phyloP scores from a whole-genome alignment of 2,329 filamentous ascomycete genomes.

The Monosporascus sp. region DNA sequence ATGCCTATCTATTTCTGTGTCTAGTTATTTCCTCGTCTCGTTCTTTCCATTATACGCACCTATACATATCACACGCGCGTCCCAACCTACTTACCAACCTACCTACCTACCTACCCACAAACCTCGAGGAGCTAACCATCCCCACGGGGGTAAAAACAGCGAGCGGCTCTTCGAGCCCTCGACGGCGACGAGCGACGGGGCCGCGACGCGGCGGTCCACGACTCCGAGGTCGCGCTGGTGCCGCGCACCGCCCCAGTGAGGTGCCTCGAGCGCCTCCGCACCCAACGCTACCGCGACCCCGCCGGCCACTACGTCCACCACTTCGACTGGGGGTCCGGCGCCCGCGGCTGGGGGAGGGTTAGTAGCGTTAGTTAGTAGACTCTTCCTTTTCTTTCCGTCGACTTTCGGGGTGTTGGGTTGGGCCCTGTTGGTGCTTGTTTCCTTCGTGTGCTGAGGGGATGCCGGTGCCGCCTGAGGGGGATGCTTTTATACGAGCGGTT shows the following conservation, averaged over 20 bases:
- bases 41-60: not conserved
- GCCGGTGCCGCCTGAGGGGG: no score
- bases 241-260: constrained; percentile 36
- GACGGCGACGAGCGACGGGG: constrained; percentile 44
- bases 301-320: constrained; percentile 48
- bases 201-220: constrained; percentile 35
- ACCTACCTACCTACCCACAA: not conserved
- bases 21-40: no score
- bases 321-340: constrained; percentile 50
- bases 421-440: not conserved
- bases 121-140: not conserved
- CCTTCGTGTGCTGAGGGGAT: no score
- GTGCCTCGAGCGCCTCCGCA: constrained; percentile 42
- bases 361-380: constrained; percentile 19
- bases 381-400: not conserved
- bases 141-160: constrained; percentile 21
- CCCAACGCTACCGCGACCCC: constrained; percentile 40
- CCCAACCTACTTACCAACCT: not conserved
- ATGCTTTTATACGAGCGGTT: not conserved
- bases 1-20: not conserved
- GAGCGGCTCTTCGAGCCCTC: constrained; percentile 44
- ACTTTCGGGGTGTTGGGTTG: not conserved
- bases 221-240: constrained; percentile 47
- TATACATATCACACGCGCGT: not conserved
- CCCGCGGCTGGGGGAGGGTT: constrained; percentile 42